Percentiles rank a stretch among this genome's conserved stretches.
These are phyloP conservation scores for Ottelia alismoides DNA, from an alignment of 106 monocot species.

Conservation along the genomic window DNA sequence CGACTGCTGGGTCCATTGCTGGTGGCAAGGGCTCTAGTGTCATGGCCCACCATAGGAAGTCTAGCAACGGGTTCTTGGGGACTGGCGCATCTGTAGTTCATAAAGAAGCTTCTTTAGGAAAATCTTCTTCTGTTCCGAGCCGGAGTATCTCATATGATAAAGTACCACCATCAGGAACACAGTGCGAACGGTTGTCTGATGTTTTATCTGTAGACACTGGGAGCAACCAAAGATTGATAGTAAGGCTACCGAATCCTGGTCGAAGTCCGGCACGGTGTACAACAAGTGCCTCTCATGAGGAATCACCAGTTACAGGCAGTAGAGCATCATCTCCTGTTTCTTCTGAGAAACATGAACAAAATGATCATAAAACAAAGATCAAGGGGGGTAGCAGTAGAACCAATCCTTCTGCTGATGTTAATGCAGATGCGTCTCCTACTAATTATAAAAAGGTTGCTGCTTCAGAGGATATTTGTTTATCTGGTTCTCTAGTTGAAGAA, in stretches of 20 bases:
- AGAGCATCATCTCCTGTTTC: conserved; percentile 54
- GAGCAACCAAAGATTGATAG: conserved; percentile 69
- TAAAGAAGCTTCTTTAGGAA: conserved; percentile 34
- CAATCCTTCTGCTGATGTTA: conserved; percentile 9
- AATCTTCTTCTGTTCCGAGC: conserved; percentile 23
- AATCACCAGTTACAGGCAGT: conserved; percentile 25
- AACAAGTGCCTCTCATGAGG: conserved; percentile 38
- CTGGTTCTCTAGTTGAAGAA: conserved; percentile 13
- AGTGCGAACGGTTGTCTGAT: conserved; percentile 42
- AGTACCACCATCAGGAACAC: conserved; percentile 27
- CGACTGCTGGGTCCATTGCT: conserved; percentile 47
- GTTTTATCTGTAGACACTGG: conserved; percentile 28
- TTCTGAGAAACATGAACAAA: conserved; percentile 36
- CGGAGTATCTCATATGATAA: conserved; percentile 25
- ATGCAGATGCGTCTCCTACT: conserved; percentile 25
- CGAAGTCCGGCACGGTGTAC: conserved; percentile 35
- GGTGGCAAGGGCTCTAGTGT: conserved; percentile 38
- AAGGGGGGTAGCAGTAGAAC: conserved; percentile 16
- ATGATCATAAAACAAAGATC: conserved; percentile 30
- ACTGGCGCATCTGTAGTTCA: conserved; percentile 18
- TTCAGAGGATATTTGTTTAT: conserved; percentile 32
- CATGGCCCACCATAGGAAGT: conserved; percentile 51
- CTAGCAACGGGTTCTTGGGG: conserved; percentile 46
- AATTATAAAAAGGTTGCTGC: conserved; percentile 24
- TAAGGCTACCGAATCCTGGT: conserved; percentile 70